Percentiles rank a stretch among this genome's conserved stretches.
Evolutionary conservation across 2,329 filamentous ascomycete species (phyloP).

Genomic region (Annulohypoxylon truncatum): DNA sequence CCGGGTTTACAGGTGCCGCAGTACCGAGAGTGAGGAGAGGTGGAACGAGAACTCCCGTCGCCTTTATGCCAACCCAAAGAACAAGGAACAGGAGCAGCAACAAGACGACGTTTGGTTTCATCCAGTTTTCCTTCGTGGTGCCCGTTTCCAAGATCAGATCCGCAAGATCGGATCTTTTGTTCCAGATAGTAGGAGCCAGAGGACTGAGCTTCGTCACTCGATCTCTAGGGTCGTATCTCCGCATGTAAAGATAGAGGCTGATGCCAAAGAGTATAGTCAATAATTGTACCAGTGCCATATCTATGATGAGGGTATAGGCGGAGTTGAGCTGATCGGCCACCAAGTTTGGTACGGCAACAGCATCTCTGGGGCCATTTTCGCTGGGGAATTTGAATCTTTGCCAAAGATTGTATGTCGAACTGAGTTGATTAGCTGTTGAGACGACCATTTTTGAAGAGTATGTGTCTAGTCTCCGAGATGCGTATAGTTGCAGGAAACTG

Average conservation of each 20-base stretch:
- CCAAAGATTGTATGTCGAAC: constrained; percentile 29
- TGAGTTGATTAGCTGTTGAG: constrained; percentile 24
- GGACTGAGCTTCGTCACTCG: constrained; percentile 2
- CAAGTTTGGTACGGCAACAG: constrained; percentile 18
- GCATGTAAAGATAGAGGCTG: constrained; percentile 24
- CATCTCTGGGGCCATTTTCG: constrained; percentile 24
- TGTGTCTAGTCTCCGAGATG: neutral
- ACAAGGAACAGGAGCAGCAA: constrained; percentile 27
- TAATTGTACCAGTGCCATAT: constrained; percentile 16
- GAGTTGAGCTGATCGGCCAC: constrained; percentile 30
- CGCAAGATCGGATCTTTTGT: constrained; percentile 21
- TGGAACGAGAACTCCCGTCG: constrained; percentile 31
- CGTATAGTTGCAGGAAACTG: constrained; percentile 4
- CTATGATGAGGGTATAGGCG: constrained; percentile 28
- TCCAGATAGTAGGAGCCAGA: constrained; percentile 23
- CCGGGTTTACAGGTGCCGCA: constrained; percentile 41
- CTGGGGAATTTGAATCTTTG: constrained; percentile 24
- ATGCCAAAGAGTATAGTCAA: constrained; percentile 22
- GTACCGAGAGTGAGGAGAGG: constrained; percentile 35
- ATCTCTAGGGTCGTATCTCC: neutral
- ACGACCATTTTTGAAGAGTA: constrained; percentile 21
- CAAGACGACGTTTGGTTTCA: neutral
- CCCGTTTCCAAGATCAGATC: constrained; percentile 19
- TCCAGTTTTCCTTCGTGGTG: constrained; percentile 17
- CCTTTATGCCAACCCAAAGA: constrained; percentile 30